Base-by-base conservation (phyloP, 2,329 filamentous ascomycete species). In the Pseudonectria buxi region DNA sequence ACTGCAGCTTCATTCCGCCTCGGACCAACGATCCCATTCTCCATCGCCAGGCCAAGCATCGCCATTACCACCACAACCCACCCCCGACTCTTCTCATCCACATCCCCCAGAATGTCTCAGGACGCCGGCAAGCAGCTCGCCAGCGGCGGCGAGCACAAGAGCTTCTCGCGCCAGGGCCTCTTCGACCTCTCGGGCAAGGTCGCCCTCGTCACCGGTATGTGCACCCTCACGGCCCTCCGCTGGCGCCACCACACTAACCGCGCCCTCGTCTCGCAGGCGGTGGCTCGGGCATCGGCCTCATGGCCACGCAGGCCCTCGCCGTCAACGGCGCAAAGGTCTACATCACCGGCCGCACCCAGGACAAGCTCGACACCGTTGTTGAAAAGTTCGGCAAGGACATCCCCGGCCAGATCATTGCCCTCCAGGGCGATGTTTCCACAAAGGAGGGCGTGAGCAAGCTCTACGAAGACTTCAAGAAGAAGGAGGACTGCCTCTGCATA, bases 271-370 rank as follows among this genome's bases (percentile, higher is more conserved):
- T 11, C 12, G 1, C 7, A 66, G 65, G 68, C 15, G 69, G 73
- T 28, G 73, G 73, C 24, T 74, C 79, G 37, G 79, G 78, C 16
- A 81, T 84, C 34, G 80, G 80, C 4, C 69, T 80, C 36, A 84
- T 84, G 79, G 78, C 78, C 28, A 74, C 76, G 3, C 75, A 83
- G 46, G 74, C 79, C 6, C 78, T 83, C 36, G 74, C 83, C 1
- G 62, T 67, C 39, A 85, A 83, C 56, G 79, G 81, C 41, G 75
- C 74, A 39, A 81, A 74, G 43, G 81, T 86, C 6, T 86, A 84
- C 64, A 80, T 86, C 43, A 78, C 76, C 15, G 80, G 82, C 24
- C 76, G 75, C 12, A 77, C 74, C 28, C 63, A 67, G 16, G 78
- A 78, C 49, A 81, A 81, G 51, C 66, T 81, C 31, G 74, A 79